Base-by-base conservation (phyloP, 2,329 filamentous ascomycete species). In the Fusarium graminum region DNA sequence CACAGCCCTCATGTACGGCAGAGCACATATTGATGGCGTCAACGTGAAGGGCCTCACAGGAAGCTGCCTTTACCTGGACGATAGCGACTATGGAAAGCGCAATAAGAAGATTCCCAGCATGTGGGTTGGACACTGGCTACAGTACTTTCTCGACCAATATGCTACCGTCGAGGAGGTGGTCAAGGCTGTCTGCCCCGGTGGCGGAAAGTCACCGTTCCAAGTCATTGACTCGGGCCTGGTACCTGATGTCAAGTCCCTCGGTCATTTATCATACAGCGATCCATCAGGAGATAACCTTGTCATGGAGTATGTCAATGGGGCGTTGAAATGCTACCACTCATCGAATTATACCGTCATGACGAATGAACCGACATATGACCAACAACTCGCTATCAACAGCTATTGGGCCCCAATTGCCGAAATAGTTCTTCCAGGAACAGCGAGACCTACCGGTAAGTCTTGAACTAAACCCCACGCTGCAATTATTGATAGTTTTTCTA, bases 81-180 rank as follows among this genome's bases (percentile, higher is more conserved):
- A 13, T 8, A 45, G 42, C 2, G 42, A 17, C 7, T 45, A 45
- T 7, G 42, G 16, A 45, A 45, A 32, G 28, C 42, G 42, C 4
- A 7, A 45, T 22, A 10, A 45, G 6, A 45, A 12, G 4, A 22
- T 45, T 32, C 42, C 42, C 8, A 45, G 42, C 11, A 45, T 45
- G 42, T 45, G 42, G 42, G 12, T 45, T 32, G 42, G 42, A 32
- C 42, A 45, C 17, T 45, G 42, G 42, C 4, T 45, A 17, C 42
- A 45, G 42, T 45, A 45, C 28, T 45, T 45, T 30, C 42, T 45
- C 28, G 42, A 45, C 28, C 17, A 45, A 7, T 45, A 45, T 22
- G 17, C 42, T 10, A 45, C 42, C 4, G 42, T 45, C 17, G 42
- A 45, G 13, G 42, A 45, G 17, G 42, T 45, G 7, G 42, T 26